Evolutionary conservation across 495 filamentous ascomycete genomes (phyloP).

Genomic region (Parmelia sp.): DNA sequence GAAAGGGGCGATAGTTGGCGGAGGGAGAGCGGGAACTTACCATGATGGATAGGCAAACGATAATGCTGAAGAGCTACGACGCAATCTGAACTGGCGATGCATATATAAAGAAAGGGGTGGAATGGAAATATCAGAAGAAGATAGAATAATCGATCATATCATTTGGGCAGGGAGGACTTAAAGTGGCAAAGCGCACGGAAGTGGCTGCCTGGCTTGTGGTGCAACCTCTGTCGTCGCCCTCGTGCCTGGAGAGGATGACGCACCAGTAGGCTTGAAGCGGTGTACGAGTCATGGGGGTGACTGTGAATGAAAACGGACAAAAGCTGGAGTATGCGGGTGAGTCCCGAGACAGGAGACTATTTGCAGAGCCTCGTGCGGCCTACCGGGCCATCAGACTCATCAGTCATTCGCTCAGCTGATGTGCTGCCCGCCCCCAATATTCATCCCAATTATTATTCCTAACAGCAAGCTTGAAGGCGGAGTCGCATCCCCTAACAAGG

Average conservation of each 20-base stretch:
- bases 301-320: neutral
- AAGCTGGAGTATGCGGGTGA: neutral
- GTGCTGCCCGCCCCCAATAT: neutral
- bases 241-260: slow-evolving; percentile 17
- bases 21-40: slow-evolving; percentile 13
- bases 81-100: neutral
- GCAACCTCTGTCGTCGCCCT: neutral
- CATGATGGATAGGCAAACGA: slow-evolving; percentile 16
- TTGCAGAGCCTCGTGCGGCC: slow-evolving; percentile 15
- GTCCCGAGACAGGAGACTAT: slow-evolving; percentile 11
- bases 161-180: neutral
- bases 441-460: too few species aligned
- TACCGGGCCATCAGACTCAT: neutral
- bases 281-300: slow-evolving; percentile 6
- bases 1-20: neutral
- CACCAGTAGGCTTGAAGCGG: neutral
- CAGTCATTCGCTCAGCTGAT: neutral
- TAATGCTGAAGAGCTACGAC: neutral
- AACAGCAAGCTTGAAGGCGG: neutral
- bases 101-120: slow-evolving; percentile 6
- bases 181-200: neutral
- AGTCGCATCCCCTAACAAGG: neutral
- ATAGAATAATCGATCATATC: neutral
- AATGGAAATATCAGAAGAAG: neutral
- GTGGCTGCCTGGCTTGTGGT: slow-evolving; percentile 7